Evolutionary conservation across 257 asterid genomes (phyloP).

Genomic region (Rauvolfia tetraphylla): DNA sequence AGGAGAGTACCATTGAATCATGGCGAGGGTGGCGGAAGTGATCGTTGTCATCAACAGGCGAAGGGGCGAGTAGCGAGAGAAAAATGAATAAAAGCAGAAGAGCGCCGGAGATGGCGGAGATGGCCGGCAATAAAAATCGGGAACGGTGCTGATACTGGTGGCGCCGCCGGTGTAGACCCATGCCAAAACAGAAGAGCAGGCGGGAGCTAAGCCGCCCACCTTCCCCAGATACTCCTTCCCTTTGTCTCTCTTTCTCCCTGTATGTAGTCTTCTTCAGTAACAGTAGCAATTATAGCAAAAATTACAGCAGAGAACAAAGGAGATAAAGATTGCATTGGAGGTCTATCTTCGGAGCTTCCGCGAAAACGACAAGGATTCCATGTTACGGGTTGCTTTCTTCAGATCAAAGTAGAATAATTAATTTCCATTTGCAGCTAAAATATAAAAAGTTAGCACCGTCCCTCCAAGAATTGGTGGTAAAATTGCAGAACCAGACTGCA

Average conservation of each 20-base stretch:
- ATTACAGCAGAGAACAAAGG: not conserved
- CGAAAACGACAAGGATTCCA: slow-evolving; percentile 11
- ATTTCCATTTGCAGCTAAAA: slow-evolving; percentile 1
- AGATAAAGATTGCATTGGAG: not conserved
- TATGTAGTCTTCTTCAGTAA: not conserved
- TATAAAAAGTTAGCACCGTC: not conserved
- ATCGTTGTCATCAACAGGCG: slow-evolving; percentile 52
- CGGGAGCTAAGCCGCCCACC: slow-evolving; percentile 15
- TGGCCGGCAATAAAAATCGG: slow-evolving; percentile 44
- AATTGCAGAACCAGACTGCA: not conserved
- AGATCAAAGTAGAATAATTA: slow-evolving; percentile 4
- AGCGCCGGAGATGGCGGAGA: slow-evolving; percentile 48
- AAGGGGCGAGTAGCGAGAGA: slow-evolving; percentile 68
- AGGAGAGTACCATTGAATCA: slow-evolving; percentile 20
- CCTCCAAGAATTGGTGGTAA: not conserved
- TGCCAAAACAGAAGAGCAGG: slow-evolving; percentile 33
- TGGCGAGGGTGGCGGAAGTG: slow-evolving; percentile 38
- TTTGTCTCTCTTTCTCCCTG: not conserved
- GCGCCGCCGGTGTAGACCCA: slow-evolving; percentile 84
- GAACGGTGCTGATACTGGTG: slow-evolving; percentile 48
- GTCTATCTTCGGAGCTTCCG: not conserved
- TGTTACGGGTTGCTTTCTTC: not conserved
- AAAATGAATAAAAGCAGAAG: slow-evolving; percentile 52
- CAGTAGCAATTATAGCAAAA: not conserved
- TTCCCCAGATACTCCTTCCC: not conserved